Conservation (phyloP, 495 filamentous ascomycete species). For the Beverwykella pulmonaria region DNA sequence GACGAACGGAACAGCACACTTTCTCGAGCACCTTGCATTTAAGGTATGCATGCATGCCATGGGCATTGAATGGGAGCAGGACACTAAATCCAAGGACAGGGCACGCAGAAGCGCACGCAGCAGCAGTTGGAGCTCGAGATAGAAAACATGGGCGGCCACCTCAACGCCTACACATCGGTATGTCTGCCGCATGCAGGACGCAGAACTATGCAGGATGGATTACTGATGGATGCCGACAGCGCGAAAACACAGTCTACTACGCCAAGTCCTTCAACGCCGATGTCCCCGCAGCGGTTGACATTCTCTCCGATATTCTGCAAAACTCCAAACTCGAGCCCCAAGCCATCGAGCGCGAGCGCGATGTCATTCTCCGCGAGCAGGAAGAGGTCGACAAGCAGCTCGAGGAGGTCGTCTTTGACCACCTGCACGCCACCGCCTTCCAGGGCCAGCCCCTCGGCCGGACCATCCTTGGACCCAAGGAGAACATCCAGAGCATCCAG, state of each 20-base stretch:
- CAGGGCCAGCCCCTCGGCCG: conserved; percentile 93
- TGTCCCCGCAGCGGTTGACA: conserved; percentile 92
- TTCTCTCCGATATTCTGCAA: conserved; percentile 98
- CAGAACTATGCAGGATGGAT: background rate
- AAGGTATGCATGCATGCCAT: conserved; percentile 65
- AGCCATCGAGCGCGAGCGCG: conserved; percentile 95
- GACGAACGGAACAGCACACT: conserved; percentile 99
- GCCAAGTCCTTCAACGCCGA: conserved; percentile 98
- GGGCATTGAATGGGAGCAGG: background rate
- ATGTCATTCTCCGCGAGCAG: conserved; percentile 97
- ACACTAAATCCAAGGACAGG: conserved; percentile 56
- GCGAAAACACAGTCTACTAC: conserved; percentile 99
- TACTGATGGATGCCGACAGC: conserved; percentile 53
- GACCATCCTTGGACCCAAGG: conserved; percentile 94
- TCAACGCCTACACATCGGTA: conserved; percentile 99
- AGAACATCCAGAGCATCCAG: conserved; percentile 97
- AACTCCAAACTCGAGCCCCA: conserved; percentile 93
- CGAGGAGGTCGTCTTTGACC: conserved; percentile 99
- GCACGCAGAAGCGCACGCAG: conserved; percentile 88
- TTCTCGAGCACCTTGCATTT: conserved; percentile 99
- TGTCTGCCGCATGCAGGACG: conserved; percentile 42
- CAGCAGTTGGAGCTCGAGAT: conserved; percentile 98
- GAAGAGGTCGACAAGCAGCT: conserved; percentile 99
- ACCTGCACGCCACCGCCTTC: conserved; percentile 97
- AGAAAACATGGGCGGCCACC: conserved; percentile 99